phyloP scores from a whole-genome alignment of 257 asterid genomes.

The Ilex aquifolium region DNA sequence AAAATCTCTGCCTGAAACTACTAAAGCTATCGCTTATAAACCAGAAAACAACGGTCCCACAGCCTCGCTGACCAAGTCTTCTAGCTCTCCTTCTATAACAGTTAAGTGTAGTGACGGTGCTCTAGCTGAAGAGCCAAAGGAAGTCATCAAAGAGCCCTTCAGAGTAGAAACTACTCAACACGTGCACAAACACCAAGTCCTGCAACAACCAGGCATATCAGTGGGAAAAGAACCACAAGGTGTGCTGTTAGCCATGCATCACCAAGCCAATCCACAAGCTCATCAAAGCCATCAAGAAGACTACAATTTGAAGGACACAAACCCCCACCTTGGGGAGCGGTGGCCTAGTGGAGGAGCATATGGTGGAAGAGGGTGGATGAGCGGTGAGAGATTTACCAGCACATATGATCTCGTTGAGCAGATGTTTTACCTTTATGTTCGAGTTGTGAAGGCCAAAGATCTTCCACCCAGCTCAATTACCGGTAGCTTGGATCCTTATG shows the following conservation, averaged over 20 bases:
- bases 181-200: slow-evolving; percentile 28
- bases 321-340: slow-evolving; percentile 45
- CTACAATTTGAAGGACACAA: slow-evolving; percentile 63
- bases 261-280: slow-evolving; percentile 21
- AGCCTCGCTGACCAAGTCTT: slow-evolving; percentile 10
- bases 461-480: slow-evolving; percentile 39
- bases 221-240: slow-evolving; percentile 28
- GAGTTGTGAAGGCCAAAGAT: slow-evolving; percentile 63
- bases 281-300: slow-evolving; percentile 30
- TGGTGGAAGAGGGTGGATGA: slow-evolving; percentile 48
- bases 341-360: slow-evolving; percentile 33
- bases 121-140: slow-evolving; percentile 18
- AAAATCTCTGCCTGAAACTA: slow-evolving; percentile 14
- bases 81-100: slow-evolving; percentile 6
- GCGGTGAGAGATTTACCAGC: slow-evolving; percentile 44
- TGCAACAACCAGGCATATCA: slow-evolving; percentile 31
- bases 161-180: slow-evolving; percentile 28
- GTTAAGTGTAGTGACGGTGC: slow-evolving; percentile 1
- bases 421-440: slow-evolving; percentile 64
- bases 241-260: slow-evolving; percentile 32
- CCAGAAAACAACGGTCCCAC: slow-evolving; percentile 6
- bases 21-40: slow-evolving; percentile 10
- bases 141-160: slow-evolving; percentile 14
- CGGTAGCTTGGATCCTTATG: slow-evolving; percentile 48
- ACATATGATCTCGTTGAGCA: slow-evolving; percentile 73